Evolutionary conservation across 2,329 filamentous ascomycete genomes (phyloP).

Genomic region (Kalaharituber pfeilii): DNA sequence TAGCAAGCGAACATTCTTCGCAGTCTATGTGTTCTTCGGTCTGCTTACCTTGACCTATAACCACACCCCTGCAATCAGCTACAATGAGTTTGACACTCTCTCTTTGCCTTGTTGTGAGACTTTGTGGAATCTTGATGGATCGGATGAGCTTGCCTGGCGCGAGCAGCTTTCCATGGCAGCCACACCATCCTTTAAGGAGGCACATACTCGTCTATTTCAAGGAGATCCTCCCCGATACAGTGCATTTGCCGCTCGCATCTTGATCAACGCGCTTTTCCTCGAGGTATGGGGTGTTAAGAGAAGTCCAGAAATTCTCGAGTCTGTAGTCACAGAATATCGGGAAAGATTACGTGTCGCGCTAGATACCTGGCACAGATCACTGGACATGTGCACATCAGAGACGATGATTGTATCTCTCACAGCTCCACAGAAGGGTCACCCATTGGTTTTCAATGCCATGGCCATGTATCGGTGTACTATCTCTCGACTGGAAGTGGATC

Average conservation of each 20-base stretch:
- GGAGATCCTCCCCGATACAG: conserved; percentile 83
- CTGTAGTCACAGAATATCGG: conserved; percentile 84
- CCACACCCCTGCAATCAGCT: conserved; percentile 92
- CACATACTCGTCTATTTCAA: conserved; percentile 89
- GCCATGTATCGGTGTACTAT: conserved; percentile 91
- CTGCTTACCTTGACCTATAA: conserved; percentile 91
- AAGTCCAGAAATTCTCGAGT: conserved; percentile 89
- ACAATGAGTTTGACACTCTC: conserved; percentile 91
- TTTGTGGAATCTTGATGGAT: conserved; percentile 71
- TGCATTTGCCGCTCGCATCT: conserved; percentile 87
- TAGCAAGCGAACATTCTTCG: conserved; percentile 90
- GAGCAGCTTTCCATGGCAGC: conserved; percentile 56
- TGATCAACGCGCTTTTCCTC: conserved; percentile 97
- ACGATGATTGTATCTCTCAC: conserved; percentile 73
- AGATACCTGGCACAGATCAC: conserved; percentile 97
- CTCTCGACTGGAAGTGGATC: conserved; percentile 78
- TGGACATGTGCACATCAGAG: conserved; percentile 85
- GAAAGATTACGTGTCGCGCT: conserved; percentile 75
- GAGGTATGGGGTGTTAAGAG: conserved; percentile 99
- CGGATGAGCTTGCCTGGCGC: conserved; percentile 67
- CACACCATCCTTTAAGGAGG: conserved; percentile 75
- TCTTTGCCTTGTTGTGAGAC: conserved; percentile 86
- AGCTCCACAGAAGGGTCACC: conserved; percentile 88
- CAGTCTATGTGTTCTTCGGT: conserved; percentile 97
- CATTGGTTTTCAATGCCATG: conserved; percentile 94